phyloP scores from a whole-genome alignment of 1,284 basidiomycete genomes.

The Pseudozyma sp. region DNA sequence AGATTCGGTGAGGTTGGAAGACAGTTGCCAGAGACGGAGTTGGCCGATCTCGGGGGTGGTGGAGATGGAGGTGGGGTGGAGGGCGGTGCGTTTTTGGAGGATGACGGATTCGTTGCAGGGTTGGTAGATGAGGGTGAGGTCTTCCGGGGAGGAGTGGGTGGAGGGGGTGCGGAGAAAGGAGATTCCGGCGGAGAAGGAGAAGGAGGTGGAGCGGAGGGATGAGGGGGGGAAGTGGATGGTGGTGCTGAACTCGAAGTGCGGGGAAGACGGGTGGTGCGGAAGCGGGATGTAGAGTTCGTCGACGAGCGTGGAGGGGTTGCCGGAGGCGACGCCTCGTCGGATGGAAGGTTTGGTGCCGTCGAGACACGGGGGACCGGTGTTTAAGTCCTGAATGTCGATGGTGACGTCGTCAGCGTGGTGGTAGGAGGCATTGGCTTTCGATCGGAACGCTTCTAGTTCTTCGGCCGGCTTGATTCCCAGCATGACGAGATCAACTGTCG shows the following conservation, averaged over 20 bases:
- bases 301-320: conserved; percentile 5
- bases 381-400: no score
- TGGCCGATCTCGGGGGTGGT: conserved; percentile 25
- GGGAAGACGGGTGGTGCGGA: conserved; percentile 6
- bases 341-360: neutral
- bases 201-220: conserved; percentile 21
- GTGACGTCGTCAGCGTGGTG: neutral
- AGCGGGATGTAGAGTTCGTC: conserved; percentile 32
- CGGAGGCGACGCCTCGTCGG: conserved; percentile 14
- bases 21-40: conserved; percentile 36
- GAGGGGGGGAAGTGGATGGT: conserved; percentile 25
- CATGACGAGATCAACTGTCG: conserved; percentile 30
- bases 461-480: conserved; percentile 24
- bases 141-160: conserved; percentile 4
- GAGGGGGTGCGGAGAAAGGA: conserved; percentile 19
- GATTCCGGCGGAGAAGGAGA: conserved; percentile 27
- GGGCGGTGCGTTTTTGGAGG: conserved; percentile 32
- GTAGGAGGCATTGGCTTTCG: conserved; percentile 18
- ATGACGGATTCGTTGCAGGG: conserved; percentile 32
- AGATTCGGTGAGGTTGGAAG: no score
- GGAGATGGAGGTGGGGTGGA: conserved; percentile 11
- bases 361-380: no score
- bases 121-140: conserved; percentile 31
- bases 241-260: conserved; percentile 29
- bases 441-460: conserved; percentile 18